Evolutionary conservation across 352 stramenopile species (phyloP).

Genomic region (Globisporangium yorkense): DNA sequence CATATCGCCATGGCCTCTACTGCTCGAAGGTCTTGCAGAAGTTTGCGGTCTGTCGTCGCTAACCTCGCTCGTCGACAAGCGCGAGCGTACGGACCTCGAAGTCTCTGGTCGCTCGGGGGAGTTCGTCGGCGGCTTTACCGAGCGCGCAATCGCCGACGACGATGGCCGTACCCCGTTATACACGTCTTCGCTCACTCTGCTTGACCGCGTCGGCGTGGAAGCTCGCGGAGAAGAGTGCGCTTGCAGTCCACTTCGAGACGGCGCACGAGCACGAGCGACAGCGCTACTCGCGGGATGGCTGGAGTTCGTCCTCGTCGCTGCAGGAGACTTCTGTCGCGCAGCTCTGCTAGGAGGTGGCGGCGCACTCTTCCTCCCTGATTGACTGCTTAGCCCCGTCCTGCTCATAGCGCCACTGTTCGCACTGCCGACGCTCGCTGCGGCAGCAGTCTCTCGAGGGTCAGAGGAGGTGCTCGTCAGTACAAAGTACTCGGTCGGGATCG

Average conservation of each 20-base stretch:
- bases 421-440: not conserved
- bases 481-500: conserved; percentile 62
- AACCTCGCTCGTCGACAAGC: not conserved
- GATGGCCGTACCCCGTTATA: not conserved
- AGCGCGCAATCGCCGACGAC: not conserved
- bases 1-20: not conserved
- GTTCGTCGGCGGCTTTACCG: not conserved
- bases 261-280: not conserved
- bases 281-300: conserved; percentile 3
- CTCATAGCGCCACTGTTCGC: not conserved
- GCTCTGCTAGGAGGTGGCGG: not conserved
- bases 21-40: not conserved
- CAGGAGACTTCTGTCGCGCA: not conserved
- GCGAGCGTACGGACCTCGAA: not conserved
- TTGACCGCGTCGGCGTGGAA: not conserved
- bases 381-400: not conserved
- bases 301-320: not conserved
- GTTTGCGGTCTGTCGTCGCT: not conserved
- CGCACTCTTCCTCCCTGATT: conserved; percentile 4
- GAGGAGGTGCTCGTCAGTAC: not conserved
- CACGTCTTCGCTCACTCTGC: not conserved
- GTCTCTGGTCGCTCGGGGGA: not conserved
- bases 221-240: not conserved
- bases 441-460: not conserved
- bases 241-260: not conserved